Conservation (phyloP, 768 basidiomycete species). For the Cystofilobasidium macerans region DNA sequence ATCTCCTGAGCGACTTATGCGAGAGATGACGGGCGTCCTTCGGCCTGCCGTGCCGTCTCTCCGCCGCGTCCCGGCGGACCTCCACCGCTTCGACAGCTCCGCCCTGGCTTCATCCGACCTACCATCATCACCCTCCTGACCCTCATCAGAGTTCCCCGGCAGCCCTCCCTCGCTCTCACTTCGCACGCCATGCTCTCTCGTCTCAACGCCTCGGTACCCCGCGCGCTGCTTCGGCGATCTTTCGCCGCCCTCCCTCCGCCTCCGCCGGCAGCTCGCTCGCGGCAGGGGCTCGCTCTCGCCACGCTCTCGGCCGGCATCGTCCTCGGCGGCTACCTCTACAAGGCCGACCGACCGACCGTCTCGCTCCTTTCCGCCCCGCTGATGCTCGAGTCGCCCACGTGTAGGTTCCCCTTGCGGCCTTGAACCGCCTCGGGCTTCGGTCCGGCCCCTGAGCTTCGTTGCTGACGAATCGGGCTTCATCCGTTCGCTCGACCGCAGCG, state of each 20-base stretch:
- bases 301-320: background rate
- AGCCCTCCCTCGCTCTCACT: background rate
- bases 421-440: background rate
- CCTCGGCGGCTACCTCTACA: background rate
- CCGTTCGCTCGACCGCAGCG: background rate
- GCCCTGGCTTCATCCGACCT: too few species aligned
- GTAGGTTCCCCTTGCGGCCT: background rate
- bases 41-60: too few species aligned
- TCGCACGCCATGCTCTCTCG: background rate
- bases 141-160: too few species aligned
- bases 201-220: background rate
- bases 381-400: background rate
- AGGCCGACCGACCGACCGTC: background rate
- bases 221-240: background rate
- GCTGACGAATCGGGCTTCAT: conserved; percentile 1
- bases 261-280: background rate
- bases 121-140: too few species aligned
- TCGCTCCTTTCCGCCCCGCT: background rate
- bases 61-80: too few species aligned
- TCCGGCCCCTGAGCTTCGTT: background rate
- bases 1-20: too few species aligned
- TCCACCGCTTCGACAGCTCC: too few species aligned
- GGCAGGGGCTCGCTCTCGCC: background rate
- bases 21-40: too few species aligned
- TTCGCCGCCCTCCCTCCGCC: background rate